These are phyloP conservation scores for Microstegium vimineum DNA, from an alignment of 176 grass and related monocot species.

Conservation along the genomic window DNA sequence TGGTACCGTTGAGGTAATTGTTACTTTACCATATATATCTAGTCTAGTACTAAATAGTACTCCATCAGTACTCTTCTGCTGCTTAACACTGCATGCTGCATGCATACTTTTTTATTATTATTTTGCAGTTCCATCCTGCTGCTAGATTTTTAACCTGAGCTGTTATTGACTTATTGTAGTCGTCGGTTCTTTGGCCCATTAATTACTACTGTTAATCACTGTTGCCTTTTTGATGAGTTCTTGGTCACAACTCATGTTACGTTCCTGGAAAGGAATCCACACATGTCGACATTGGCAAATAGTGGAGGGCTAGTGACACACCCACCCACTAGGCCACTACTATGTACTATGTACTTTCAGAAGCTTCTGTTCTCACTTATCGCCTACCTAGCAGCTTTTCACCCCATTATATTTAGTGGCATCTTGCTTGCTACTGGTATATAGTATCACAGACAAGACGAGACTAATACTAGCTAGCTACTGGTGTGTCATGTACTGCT, in stretches of 20 bases:
- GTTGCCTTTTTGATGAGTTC: neutral
- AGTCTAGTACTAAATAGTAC: neutral
- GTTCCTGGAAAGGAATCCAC: neutral
- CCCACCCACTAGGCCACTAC: too few species aligned
- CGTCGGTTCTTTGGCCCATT: neutral
- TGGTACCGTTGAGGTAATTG: neutral
- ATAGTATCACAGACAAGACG: neutral
- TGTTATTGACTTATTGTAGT: neutral
- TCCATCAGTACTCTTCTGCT: too few species aligned
- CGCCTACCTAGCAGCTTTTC: neutral
- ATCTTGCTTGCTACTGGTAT: neutral
- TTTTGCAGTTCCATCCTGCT: neutral
- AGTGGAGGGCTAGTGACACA: neutral
- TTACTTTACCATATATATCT: neutral
- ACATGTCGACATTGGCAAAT: conserved; percentile 20
- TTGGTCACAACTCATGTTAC: neutral
- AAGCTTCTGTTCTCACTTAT: conserved; percentile 1
- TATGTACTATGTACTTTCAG: neutral
- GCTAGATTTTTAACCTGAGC: neutral
- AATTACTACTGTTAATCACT: neutral
- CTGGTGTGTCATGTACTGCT: neutral
- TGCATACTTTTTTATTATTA: neutral
- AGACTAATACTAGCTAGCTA: neutral
- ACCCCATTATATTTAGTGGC: neutral
- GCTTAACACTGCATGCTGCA: neutral